phyloP scores from a whole-genome alignment of 1,139 yeast species.

The Arxiozyma slooffiae region DNA sequence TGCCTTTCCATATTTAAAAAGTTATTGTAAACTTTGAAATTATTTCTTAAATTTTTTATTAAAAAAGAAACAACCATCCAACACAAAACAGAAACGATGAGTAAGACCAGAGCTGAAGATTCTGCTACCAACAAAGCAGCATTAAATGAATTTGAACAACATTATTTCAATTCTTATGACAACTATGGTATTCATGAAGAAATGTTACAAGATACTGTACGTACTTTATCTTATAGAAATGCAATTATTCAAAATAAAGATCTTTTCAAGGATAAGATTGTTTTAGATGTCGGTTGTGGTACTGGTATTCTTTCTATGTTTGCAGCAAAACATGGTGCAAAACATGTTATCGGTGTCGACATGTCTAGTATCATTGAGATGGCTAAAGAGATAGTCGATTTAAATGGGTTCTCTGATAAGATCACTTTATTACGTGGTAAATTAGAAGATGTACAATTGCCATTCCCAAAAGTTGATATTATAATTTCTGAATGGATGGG shows the following conservation, averaged over 20 bases:
- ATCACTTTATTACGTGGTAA: constrained; percentile 88
- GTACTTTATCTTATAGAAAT: constrained; percentile 85
- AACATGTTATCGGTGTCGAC: constrained; percentile 93
- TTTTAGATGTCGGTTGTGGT: constrained; percentile 98
- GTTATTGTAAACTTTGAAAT: not conserved
- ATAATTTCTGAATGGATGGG: constrained; percentile 99
- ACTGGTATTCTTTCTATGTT: constrained; percentile 96
- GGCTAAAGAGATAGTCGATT: constrained; percentile 76
- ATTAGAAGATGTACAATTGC: constrained; percentile 84
- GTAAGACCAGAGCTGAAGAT: constrained; percentile 19
- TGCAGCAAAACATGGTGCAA: constrained; percentile 97
- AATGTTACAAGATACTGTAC: constrained; percentile 91
- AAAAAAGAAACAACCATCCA: not conserved
- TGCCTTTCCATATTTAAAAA: not conserved
- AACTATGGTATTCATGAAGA: constrained; percentile 98
- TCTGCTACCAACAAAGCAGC: constrained; percentile 37
- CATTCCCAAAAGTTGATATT: constrained; percentile 76
- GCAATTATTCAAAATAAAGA: constrained; percentile 89
- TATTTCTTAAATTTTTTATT: not conserved
- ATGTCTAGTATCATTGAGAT: constrained; percentile 93
- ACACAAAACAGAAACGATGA: constrained; percentile 9
- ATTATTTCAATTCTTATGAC: constrained; percentile 89
- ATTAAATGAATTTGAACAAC: constrained; percentile 67
- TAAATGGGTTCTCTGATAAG: constrained; percentile 79
- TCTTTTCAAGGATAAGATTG: constrained; percentile 84